A percentile compares a stretch with the other conserved stretches of the same genome.
Evolutionary conservation across 1,139 yeast species (phyloP).

Genomic region (Geotrichum fermentans): DNA sequence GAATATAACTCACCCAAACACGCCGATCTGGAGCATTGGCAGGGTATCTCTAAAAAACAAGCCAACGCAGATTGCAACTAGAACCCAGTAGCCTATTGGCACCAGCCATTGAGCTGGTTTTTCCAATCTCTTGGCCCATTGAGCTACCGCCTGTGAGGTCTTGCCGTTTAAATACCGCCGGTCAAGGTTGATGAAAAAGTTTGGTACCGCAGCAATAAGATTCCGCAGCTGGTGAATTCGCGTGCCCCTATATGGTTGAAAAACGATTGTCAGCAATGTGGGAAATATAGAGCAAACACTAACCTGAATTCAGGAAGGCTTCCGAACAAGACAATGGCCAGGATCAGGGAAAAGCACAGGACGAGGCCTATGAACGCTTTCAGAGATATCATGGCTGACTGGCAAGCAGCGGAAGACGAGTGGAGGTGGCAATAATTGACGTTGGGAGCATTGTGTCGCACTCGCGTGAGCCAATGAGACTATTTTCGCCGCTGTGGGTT

Average conservation of each 20-base stretch:
- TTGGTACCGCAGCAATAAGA: constrained; percentile 13
- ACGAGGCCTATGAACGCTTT: constrained; percentile 19
- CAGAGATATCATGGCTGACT: constrained; percentile 7
- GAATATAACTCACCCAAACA: neutral
- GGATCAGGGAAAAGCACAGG: constrained; percentile 26
- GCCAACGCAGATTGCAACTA: constrained; percentile 46
- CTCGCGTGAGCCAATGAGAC: no score
- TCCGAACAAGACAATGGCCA: constrained; percentile 46
- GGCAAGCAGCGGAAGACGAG: no score
- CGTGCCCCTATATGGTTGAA: constrained; percentile 28
- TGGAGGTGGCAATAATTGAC: no score
- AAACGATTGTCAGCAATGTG: constrained; percentile 34
- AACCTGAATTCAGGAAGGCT: constrained; percentile 48
- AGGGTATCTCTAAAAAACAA: constrained; percentile 46
- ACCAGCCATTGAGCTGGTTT: constrained; percentile 36
- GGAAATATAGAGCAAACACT: constrained; percentile 25
- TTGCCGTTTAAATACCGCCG: constrained; percentile 14
- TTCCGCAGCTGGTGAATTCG: constrained; percentile 22
- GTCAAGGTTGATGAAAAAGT: constrained; percentile 11
- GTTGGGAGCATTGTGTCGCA: no score
- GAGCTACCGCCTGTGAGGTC: neutral
- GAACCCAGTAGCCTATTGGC: constrained; percentile 47
- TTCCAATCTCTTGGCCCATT: constrained; percentile 11
- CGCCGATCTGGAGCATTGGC: constrained; percentile 31
- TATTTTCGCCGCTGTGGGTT: no score